Evolutionary conservation across 1,284 basidiomycete species (phyloP), one percentile per base, ranked within the genome.

Genomic region (Leccinum huronense): DNA sequence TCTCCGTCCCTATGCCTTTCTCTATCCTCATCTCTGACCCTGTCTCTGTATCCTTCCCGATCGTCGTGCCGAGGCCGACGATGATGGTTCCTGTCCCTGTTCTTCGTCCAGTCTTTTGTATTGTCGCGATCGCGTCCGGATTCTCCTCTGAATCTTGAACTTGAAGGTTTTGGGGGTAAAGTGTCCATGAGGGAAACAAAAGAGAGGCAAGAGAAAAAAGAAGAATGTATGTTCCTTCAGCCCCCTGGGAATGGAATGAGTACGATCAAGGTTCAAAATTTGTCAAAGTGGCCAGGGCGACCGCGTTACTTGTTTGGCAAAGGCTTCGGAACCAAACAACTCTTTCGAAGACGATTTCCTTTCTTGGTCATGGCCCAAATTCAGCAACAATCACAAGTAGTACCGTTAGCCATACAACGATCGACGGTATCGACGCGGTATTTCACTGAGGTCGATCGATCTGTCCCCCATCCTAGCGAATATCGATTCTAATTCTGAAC

Each of bases 161-260:
- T 66, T 1, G 33, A 34, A 2, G 73, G 73, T 33, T 71, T 75
- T 8, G 36, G 10, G 1, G 70, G 73, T 27, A 73, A 62, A 16
- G 70, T 34, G 56, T 70, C 60, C 73, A 73, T 73, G 23, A 4
- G 23, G 10, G 1, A 19, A 42, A 23, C 0, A 11, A 23, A 42
- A 9, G 14, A 1, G 1, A 16, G 19, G 7, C 31, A 60, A 30
- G 31, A 56, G 19, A 19, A 8, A 6, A 11, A 31, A 31, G 6
- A 38, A 34, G 33, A 10, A 10, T 5, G 45, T 23, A 42, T 14
- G 8, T 27, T 16, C 14, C 16, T n/a, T 53, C 38, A 40, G 14
- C 3, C 5, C 13, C 13, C 42, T 31, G 30, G 34, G n/a, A 13
- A 31, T 13, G 14, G 10, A 54, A 10, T 14, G 27, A 27, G 11